Evolutionary conservation across 169 alveolate genomes (phyloP).

Genomic region (Plasmodium sp.): DNA sequence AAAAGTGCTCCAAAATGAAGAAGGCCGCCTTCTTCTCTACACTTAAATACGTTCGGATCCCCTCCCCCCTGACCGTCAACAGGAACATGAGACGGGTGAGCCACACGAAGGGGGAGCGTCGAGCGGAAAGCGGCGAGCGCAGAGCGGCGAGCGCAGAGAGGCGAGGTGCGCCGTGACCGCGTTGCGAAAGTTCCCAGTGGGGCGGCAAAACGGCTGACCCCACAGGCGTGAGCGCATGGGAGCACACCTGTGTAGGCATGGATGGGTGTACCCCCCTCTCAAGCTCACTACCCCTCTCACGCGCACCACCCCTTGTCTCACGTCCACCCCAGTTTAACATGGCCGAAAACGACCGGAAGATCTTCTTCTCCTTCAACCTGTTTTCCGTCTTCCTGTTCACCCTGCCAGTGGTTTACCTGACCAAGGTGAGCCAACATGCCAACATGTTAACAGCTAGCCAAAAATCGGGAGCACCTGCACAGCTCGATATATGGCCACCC

Average conservation of each 20-base stretch:
- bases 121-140: no score
- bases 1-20: neutral
- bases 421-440: constrained; percentile 15
- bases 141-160: no score
- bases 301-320: neutral
- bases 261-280: no score
- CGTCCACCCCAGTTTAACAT: constrained; percentile 42
- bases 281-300: neutral
- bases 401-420: constrained; percentile 28
- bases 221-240: neutral
- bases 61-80: neutral
- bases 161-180: neutral
- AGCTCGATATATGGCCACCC: neutral
- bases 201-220: neutral
- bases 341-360: constrained; percentile 72
- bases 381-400: constrained; percentile 41
- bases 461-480: neutral
- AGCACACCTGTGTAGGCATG: neutral
- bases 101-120: neutral
- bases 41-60: neutral
- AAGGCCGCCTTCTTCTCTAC: constrained; percentile 6
- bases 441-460: neutral
- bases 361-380: constrained; percentile 43
- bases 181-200: neutral
- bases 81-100: constrained; percentile 3